Evolutionary conservation across 352 stramenopile genomes (phyloP).

Genomic region (Thalassiosira pacifica): DNA sequence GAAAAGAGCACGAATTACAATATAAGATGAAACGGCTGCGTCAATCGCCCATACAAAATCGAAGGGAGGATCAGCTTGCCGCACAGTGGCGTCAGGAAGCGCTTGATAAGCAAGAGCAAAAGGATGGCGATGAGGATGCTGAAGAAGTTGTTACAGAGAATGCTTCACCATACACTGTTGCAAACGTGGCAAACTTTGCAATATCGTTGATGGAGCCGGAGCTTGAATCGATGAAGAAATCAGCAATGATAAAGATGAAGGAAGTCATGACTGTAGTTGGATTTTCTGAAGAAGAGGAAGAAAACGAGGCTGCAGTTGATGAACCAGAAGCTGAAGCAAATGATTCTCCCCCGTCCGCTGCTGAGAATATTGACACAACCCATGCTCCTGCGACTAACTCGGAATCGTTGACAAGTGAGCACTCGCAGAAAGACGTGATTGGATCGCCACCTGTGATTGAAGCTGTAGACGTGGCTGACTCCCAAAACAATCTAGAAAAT

Average conservation of each 20-base stretch:
- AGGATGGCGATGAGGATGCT: neutral
- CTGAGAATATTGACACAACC: neutral
- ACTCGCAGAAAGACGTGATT: neutral
- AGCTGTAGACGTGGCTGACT: neutral
- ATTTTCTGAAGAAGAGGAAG: neutral
- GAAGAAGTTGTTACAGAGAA: neutral
- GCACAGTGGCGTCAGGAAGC: constrained; percentile 31
- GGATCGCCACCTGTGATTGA: neutral
- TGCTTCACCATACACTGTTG: neutral
- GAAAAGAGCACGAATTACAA: constrained; percentile 26
- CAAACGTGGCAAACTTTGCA: neutral
- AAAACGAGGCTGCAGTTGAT: neutral
- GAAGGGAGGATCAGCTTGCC: constrained; percentile 38
- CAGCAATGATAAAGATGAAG: neutral
- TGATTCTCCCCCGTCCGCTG: neutral
- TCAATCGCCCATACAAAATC: constrained; percentile 50
- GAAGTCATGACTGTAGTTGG: constrained; percentile 11
- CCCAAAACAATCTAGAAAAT: neutral
- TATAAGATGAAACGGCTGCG: constrained; percentile 20
- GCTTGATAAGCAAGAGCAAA: neutral
- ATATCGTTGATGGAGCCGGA: neutral
- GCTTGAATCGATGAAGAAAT: neutral
- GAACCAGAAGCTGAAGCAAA: neutral
- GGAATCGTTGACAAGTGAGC: neutral
- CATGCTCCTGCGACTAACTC: neutral